Evolutionary conservation across 768 basidiomycete species (phyloP).

Genomic region (Mycena floridula): DNA sequence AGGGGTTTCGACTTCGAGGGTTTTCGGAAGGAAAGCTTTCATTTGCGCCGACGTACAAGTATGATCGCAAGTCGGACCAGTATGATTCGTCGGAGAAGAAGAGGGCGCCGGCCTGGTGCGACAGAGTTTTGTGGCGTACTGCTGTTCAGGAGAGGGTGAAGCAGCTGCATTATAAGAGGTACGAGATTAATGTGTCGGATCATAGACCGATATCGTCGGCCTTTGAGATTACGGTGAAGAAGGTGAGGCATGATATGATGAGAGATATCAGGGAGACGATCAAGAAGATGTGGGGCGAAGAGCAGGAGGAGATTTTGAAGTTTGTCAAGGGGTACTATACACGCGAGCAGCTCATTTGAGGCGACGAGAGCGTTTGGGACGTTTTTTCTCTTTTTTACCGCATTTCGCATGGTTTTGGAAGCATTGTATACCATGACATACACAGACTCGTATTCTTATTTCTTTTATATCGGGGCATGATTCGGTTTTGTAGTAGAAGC

Average conservation of each 20-base stretch:
- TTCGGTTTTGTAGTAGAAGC: too few species aligned
- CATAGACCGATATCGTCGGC: slow-evolving; percentile 85
- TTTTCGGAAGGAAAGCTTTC: slow-evolving; percentile 80
- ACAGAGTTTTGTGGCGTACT: slow-evolving; percentile 80
- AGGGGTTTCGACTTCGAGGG: slow-evolving; percentile 76
- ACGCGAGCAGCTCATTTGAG: too few species aligned
- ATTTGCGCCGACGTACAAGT: slow-evolving; percentile 94
- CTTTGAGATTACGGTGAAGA: slow-evolving; percentile 71
- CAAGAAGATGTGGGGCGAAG: slow-evolving; percentile 46
- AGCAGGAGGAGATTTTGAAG: slow-evolving; percentile 34
- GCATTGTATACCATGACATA: too few species aligned
- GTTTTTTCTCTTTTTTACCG: too few species aligned
- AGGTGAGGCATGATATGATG: slow-evolving; percentile 53
- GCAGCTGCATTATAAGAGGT: slow-evolving; percentile 69
- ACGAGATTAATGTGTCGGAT: slow-evolving; percentile 85
- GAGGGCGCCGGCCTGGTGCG: slow-evolving; percentile 94
- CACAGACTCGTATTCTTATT: too few species aligned
- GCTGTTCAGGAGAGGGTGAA: slow-evolving; percentile 50
- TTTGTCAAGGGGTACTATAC: slow-evolving; percentile 13
- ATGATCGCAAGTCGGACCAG: slow-evolving; percentile 68
- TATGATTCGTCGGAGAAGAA: slow-evolving; percentile 90
- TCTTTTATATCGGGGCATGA: too few species aligned
- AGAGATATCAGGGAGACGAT: slow-evolving; percentile 51
- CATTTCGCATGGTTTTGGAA: too few species aligned
- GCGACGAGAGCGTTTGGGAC: too few species aligned